Evolutionary conservation across 2,329 filamentous ascomycete species (phyloP).

Genomic region (Triangularia setosa): DNA sequence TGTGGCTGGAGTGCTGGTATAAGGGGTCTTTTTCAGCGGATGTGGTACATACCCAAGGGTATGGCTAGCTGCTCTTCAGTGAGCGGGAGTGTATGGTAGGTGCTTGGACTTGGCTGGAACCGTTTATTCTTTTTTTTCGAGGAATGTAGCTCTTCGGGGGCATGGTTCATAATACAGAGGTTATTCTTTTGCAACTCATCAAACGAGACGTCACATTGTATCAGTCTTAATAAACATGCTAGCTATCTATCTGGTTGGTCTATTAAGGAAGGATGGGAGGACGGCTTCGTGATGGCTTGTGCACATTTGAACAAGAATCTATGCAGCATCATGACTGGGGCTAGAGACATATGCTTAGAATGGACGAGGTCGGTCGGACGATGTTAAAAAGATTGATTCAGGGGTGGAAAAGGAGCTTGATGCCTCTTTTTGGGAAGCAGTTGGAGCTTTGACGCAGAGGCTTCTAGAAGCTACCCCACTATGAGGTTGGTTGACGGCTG

Average conservation of each 20-base stretch:
- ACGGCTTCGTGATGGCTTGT: not conserved
- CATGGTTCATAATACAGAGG: not conserved
- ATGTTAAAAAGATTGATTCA: not conserved
- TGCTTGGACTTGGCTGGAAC: too few species aligned
- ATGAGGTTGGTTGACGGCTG: conserved; percentile 1
- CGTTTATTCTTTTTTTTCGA: too few species aligned
- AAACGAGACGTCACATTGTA: too few species aligned
- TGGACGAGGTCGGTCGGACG: not conserved
- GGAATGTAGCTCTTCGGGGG: not conserved
- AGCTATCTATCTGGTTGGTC: too few species aligned
- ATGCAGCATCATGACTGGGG: too few species aligned
- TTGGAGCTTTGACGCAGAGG: conserved; percentile 19
- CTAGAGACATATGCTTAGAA: not conserved
- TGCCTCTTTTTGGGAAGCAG: not conserved
- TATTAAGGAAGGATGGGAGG: too few species aligned
- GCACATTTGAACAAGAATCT: too few species aligned
- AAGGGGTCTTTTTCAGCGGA: not conserved
- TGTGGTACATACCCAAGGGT: not conserved
- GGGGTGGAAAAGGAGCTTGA: not conserved
- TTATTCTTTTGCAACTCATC: not conserved
- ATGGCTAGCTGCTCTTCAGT: not conserved
- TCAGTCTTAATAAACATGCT: too few species aligned
- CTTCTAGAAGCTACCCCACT: conserved; percentile 26
- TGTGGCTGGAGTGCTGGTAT: not conserved
- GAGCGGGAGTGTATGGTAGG: not conserved